Evolutionary conservation across 139 green algal genomes (phyloP).

Genomic region (Picochlorum sp.): DNA sequence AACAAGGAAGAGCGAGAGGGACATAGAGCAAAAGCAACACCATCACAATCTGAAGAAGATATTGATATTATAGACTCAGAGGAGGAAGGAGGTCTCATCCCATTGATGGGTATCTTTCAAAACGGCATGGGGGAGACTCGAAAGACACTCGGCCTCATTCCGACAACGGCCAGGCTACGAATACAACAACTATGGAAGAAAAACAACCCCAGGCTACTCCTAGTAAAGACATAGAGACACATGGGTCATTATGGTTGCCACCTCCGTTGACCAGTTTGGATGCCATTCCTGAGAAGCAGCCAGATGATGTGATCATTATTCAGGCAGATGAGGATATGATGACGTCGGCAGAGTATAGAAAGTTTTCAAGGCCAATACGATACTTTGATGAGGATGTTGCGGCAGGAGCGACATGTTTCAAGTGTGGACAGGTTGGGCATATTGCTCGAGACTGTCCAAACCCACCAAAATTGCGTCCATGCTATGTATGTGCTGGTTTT

Average conservation of each 20-base stretch:
- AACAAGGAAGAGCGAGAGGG: too few species aligned
- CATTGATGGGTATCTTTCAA: not conserved
- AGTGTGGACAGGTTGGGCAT: constrained; percentile 42
- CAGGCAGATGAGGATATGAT: not conserved
- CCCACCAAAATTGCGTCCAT: constrained; percentile 33
- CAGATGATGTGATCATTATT: not conserved
- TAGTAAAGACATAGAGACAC: too few species aligned
- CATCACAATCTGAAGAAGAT: too few species aligned
- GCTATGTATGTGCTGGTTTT: constrained; percentile 60
- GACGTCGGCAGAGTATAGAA: not conserved
- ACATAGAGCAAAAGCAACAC: too few species aligned
- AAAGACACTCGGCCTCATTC: too few species aligned
- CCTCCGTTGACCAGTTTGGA: too few species aligned
- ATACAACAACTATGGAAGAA: too few species aligned
- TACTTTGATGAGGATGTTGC: constrained; percentile 55
- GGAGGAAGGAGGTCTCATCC: constrained; percentile 1
- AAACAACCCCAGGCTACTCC: too few species aligned
- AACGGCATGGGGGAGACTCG: not conserved
- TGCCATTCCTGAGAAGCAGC: too few species aligned
- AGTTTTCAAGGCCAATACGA: not conserved
- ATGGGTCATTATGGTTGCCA: too few species aligned
- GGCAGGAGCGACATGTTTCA: constrained; percentile 37
- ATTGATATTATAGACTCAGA: not conserved
- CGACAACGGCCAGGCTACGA: too few species aligned
- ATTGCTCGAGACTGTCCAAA: constrained; percentile 38